Conservation (phyloP, 441 rosid genomes). For the Breynia disticha region DNA sequence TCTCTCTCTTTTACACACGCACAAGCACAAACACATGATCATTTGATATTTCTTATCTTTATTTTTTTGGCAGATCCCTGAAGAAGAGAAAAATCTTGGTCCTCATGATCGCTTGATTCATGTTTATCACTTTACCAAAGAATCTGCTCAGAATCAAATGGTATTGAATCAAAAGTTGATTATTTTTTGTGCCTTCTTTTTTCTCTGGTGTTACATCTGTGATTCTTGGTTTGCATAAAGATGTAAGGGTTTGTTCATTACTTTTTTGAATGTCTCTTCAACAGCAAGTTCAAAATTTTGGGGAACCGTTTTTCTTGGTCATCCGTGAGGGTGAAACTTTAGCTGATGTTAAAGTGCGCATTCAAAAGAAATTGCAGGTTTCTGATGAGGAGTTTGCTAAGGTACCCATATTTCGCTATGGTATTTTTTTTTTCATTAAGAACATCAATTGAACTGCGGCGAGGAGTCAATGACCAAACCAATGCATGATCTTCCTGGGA, state of each 20-base stretch:
- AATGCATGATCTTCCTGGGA: too few relatives aligned
- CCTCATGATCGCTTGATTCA: constrained; percentile 82
- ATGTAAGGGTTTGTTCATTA: not conserved
- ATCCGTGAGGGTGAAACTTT: constrained; percentile 88
- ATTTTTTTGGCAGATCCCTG: constrained; percentile 56
- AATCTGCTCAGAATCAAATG: constrained; percentile 71
- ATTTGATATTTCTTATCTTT: constrained; percentile 2
- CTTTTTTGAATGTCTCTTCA: constrained; percentile 10
- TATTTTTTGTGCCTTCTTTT: constrained; percentile 4
- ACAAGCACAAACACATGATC: not conserved
- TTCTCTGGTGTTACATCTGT: constrained; percentile 1
- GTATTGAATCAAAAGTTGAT: constrained; percentile 26
- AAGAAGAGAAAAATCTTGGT: constrained; percentile 88
- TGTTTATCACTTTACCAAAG: constrained; percentile 84
- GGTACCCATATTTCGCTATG: constrained; percentile 25
- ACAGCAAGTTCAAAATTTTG: constrained; percentile 92
- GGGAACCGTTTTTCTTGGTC: constrained; percentile 95
- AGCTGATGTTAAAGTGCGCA: constrained; percentile 60
- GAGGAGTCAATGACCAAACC: too few relatives aligned
- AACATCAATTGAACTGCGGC: too few relatives aligned
- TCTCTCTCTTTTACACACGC: not conserved
- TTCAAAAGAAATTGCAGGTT: constrained; percentile 85
- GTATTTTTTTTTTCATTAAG: not conserved
- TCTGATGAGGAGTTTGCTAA: constrained; percentile 86
- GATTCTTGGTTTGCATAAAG: not conserved